Conservation (phyloP, 345 rosid species). For the Arabidopsis thaliana region TAIR10.1 NC_003070.9:23055501-23056000, state of each 20-base stretch:
- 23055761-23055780: background rate
- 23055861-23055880: conserved; percentile 4
- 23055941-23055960: background rate
- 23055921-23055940: too few relatives aligned
- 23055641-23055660: conserved; percentile 36
- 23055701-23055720: conserved; percentile 29
- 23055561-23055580: conserved; percentile 36
- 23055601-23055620: conserved; percentile 46
- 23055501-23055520: conserved; percentile 59
- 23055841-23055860: background rate
- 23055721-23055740: conserved; percentile 39
- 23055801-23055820: conserved; percentile 19
- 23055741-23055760: conserved; percentile 43
- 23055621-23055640: conserved; percentile 22
- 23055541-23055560: conserved; percentile 37
- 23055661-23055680: conserved; percentile 33
- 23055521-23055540: conserved; percentile 45
- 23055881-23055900: background rate
- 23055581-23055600: conserved; percentile 33
- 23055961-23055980: background rate
- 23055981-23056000: background rate
- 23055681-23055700: conserved; percentile 1
- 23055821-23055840: conserved; percentile 41
- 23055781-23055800: conserved; percentile 31
- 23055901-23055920: background rate